phyloP scores from a whole-genome alignment of 495 filamentous ascomycete species.

The Hypomontagnella submonticulosa region DNA sequence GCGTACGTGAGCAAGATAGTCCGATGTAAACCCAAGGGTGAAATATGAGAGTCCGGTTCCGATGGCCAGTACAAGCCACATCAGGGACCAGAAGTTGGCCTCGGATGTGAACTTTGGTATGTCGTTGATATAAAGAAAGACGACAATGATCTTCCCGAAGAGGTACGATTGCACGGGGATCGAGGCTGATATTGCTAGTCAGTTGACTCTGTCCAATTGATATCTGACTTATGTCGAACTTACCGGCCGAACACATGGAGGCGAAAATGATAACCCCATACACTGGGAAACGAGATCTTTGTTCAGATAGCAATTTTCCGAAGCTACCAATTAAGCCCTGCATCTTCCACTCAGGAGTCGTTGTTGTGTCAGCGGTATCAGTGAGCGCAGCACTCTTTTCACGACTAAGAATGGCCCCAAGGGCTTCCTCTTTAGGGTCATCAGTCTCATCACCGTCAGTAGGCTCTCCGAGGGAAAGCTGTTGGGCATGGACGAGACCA shows the following conservation, averaged over 20 bases:
- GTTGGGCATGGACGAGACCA: constrained; percentile 66
- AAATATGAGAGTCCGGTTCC: constrained; percentile 54
- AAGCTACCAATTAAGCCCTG: constrained; percentile 57
- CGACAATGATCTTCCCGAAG: constrained; percentile 55
- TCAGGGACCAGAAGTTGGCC: constrained; percentile 60
- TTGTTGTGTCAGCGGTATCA: constrained; percentile 39
- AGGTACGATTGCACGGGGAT: constrained; percentile 58
- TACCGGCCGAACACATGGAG: constrained; percentile 52
- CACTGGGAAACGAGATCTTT: constrained; percentile 51
- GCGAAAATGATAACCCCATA: constrained; percentile 52
- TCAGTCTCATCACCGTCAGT: constrained; percentile 42
- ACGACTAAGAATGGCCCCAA: constrained; percentile 52
- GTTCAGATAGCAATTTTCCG: constrained; percentile 59
- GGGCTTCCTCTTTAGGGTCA: constrained; percentile 54
- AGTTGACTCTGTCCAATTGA: neutral
- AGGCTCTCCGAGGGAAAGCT: constrained; percentile 54
- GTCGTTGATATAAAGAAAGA: constrained; percentile 48
- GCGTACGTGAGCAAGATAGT: constrained; percentile 51
- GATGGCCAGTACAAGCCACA: constrained; percentile 60
- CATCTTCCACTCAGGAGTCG: constrained; percentile 47
- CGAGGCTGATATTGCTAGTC: constrained; percentile 41
- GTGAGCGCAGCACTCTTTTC: constrained; percentile 60
- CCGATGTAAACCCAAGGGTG: constrained; percentile 48
- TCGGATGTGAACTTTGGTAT: constrained; percentile 43
- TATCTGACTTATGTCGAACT: constrained; percentile 5